Base-by-base conservation (phyloP, 108 stramenopile species). In the Mediolabrus comicus region DNA sequence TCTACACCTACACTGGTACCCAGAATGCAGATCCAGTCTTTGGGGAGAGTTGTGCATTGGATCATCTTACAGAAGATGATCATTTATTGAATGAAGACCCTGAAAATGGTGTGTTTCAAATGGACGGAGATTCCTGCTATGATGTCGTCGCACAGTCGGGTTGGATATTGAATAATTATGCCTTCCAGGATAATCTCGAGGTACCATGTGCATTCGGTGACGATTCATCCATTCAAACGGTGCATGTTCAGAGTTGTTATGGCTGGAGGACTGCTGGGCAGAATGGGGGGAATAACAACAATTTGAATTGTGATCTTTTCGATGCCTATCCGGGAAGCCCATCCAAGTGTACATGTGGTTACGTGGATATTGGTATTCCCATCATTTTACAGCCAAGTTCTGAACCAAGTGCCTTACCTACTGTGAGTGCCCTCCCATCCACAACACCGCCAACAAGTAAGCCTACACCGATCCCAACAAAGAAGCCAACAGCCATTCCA, bases 141-240 rank as follows among this genome's bases (percentile, higher is more conserved):
- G 59, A 59, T 59, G 59, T 59, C 12, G 30, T 34, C 14, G 58
- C 59, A 16, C 10, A 59, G 9, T 31, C 59, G 34, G 59, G 59
- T 7, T 59, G 59, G 59, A 19, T 22, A 2, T 22, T 59, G 35
- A 59, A 31, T 24, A 29, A 59, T 34, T 59, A 34, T 59, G 33
- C 59, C 5, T 59, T 59, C 22, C 59, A 59, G 35, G 59, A 59
- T 24, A 59, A 59, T 36, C 59, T 59, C 3, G 59, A 59, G 35
- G 59, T 59, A 6, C 59, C 59, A 0, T 59, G 59, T 59, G 17
- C 33, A 19, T 59, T 59, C 35, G 59, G 59, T 3, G 59, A 59
- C 17, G 59, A 59, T 33, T n/a, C 0, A 0, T 19, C 9, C 35
- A 0, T 34, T 19, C 59, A 59, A 4, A 59, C 59, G 22, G 59